These are phyloP conservation scores for Mycogone perniciosa DNA, from an alignment of 2,329 filamentous ascomycete genomes.

Conservation along the genomic window DNA sequence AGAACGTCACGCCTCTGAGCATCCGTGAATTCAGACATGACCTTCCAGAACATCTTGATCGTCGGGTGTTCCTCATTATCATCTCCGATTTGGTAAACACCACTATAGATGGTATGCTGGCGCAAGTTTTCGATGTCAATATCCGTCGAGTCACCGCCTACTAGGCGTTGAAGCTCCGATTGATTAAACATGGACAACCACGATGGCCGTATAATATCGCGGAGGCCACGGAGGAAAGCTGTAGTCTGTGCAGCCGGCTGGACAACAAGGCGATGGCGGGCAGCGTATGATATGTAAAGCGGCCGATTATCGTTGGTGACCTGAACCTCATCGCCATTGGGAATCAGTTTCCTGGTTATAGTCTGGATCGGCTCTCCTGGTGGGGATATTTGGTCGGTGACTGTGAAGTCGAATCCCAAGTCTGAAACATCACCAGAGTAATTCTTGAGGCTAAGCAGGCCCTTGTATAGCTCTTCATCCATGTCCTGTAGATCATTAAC, in stretches of 20 bases:
- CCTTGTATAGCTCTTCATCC: constrained; percentile 85
- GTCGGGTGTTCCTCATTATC: constrained; percentile 82
- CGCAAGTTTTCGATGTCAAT: constrained; percentile 86
- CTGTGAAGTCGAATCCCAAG: constrained; percentile 80
- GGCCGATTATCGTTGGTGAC: constrained; percentile 91
- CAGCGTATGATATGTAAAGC: constrained; percentile 90
- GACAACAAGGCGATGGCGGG: constrained; percentile 74
- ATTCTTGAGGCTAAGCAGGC: constrained; percentile 76
- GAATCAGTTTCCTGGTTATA: constrained; percentile 67
- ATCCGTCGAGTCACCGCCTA: constrained; percentile 78
- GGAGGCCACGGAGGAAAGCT: constrained; percentile 80
- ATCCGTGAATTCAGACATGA: constrained; percentile 71
- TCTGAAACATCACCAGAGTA: constrained; percentile 66
- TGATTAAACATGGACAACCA: constrained; percentile 99
- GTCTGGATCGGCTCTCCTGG: constrained; percentile 47
- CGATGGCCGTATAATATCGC: constrained; percentile 78
- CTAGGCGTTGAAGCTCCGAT: constrained; percentile 83
- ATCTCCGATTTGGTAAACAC: constrained; percentile 83
- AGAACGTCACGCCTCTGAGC: constrained; percentile 76
- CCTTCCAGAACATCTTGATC: constrained; percentile 83
- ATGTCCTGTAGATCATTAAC: constrained; percentile 91
- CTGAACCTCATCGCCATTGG: constrained; percentile 65
- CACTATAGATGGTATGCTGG: constrained; percentile 77
- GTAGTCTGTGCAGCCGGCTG: constrained; percentile 78
- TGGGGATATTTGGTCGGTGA: constrained; percentile 61